Base-by-base conservation (phyloP, 495 filamentous ascomycete species). In the Delitschia confertaspora region DNA sequence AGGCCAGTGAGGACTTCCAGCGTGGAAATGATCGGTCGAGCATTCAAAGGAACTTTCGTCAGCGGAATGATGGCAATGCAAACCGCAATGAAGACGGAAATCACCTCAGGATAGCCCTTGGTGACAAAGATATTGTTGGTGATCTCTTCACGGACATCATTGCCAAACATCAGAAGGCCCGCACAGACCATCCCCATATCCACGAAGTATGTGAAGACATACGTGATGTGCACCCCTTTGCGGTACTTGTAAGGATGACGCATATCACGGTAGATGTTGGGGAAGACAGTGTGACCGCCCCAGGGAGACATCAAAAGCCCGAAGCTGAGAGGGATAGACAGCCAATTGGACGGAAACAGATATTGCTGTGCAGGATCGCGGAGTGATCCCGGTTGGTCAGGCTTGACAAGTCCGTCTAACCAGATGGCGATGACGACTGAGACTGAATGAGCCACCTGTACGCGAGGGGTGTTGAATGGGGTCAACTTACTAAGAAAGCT, bases 241-340 rank as follows among this genome's bases (percentile, higher is more conserved):
- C 69, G 70, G 60, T 91, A 96, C 57, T 86, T 91, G 33, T 83
- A 71, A 0, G 91, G 88, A 60, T 96, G 91, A 48, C 91, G 73
- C 91, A 98, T 98, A 65, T 98, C 91, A 38, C 88, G 75, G 61
- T 95, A 98, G 56, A 98, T 95, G 56, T 93, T 94, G 2, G 91
- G 91, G 58, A 98, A 95, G 20, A 98, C 91, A 39, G 78, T 74
- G 59, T 96, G 91, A 6, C 91, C 91, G 51, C 91, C 91, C 87
- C 88, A 98, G 1, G 89, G 88, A 18, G 88, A 85, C 88, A 95
- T 95, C 20, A 96, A 71, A 8, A 98, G 69, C n/a, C 91, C 91
- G 56, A 96, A 88, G 22, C 85, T 85, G 14, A 95, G 67, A n/a
- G 91, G 91, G 14, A 98, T 51, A 1, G 87, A 93, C 31, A 76